These are phyloP conservation scores for Tubosaeta brunneosetosa DNA, from an alignment of 768 basidiomycete species.

Conservation along the genomic window DNA sequence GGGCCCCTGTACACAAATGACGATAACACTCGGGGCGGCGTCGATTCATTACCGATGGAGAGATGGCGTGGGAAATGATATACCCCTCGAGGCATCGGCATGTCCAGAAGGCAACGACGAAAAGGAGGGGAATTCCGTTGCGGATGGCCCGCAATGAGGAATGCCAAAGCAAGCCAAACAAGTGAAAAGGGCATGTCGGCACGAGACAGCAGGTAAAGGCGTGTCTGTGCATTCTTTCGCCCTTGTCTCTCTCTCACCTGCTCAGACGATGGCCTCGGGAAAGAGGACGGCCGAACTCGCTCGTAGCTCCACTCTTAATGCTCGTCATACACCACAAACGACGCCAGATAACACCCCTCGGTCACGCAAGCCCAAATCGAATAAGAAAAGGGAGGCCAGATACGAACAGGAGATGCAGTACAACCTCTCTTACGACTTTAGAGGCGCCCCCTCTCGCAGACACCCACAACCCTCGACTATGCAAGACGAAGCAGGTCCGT, in stretches of 20 bases:
- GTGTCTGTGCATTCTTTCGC: slow-evolving; percentile 33
- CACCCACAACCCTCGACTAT: slow-evolving; percentile 24
- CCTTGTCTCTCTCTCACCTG: slow-evolving; percentile 35
- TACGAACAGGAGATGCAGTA: slow-evolving; percentile 42
- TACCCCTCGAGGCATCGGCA: slow-evolving; percentile 28
- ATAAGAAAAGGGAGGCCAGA: slow-evolving; percentile 42
- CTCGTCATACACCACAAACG: slow-evolving; percentile 45
- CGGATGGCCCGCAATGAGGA: slow-evolving; percentile 25
- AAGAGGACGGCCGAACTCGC: slow-evolving; percentile 36
- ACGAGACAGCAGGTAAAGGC: slow-evolving; percentile 33
- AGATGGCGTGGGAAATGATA: slow-evolving; percentile 17
- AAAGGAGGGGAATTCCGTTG: slow-evolving; percentile 18
- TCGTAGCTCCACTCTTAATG: slow-evolving; percentile 51
- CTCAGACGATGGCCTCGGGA: slow-evolving; percentile 34
- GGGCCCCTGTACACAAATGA: slow-evolving; percentile 4
- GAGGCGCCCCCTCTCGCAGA: slow-evolving; percentile 26
- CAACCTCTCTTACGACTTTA: slow-evolving; percentile 31
- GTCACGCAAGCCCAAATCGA: slow-evolving; percentile 31
- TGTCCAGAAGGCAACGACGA: slow-evolving; percentile 10
- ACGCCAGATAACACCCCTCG: slow-evolving; percentile 51
- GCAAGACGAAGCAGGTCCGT: slow-evolving; percentile 31
- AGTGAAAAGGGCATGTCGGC: slow-evolving; percentile 30
- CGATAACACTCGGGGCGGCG: slow-evolving; percentile 6
- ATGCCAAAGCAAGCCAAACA: slow-evolving; percentile 29
- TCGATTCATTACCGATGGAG: slow-evolving; percentile 22